Conservation (phyloP, 1,139 yeast genomes). For the Meyerozyma athensensis region DNA sequence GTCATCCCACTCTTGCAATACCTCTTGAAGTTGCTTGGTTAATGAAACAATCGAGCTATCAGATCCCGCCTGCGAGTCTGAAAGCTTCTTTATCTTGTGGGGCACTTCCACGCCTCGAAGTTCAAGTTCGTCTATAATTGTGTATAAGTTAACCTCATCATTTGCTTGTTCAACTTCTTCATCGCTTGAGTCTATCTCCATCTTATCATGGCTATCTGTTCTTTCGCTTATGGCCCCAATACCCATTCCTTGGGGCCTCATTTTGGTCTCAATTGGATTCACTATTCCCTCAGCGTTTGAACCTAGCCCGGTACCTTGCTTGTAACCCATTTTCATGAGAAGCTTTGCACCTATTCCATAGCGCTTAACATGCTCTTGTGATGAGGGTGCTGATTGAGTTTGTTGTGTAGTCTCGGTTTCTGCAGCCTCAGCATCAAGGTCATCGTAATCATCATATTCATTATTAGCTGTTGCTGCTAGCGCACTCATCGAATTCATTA, state of each 20-base stretch:
- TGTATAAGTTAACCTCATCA: constrained; percentile 17
- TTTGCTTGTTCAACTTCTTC: constrained; percentile 8
- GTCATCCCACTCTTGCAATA: constrained; percentile 50
- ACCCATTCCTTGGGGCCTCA: constrained; percentile 67
- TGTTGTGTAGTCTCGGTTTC: too few species aligned
- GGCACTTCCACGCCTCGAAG: constrained; percentile 27
- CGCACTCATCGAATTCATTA: constrained; percentile 7
- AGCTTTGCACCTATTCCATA: constrained; percentile 88
- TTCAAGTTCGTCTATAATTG: constrained; percentile 25
- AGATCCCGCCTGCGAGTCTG: constrained; percentile 7
- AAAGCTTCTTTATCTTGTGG: constrained; percentile 18
- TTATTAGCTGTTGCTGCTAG: too few species aligned
- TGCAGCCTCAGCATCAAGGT: not conserved
- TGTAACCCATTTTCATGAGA: constrained; percentile 82
- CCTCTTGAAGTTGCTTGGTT: constrained; percentile 48
- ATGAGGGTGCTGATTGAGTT: not conserved
- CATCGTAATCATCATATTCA: constrained; percentile 1
- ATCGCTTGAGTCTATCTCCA: constrained; percentile 6
- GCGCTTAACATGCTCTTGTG: not conserved
- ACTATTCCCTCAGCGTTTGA: constrained; percentile 63
- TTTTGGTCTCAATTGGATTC: constrained; percentile 68
- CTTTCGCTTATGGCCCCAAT: constrained; percentile 57
- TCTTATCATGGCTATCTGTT: constrained; percentile 6
- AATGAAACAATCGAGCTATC: not conserved
- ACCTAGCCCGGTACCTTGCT: constrained; percentile 81